Conservation (phyloP, 306 rosid species). For the Amphicarpaea edgeworthii region DNA sequence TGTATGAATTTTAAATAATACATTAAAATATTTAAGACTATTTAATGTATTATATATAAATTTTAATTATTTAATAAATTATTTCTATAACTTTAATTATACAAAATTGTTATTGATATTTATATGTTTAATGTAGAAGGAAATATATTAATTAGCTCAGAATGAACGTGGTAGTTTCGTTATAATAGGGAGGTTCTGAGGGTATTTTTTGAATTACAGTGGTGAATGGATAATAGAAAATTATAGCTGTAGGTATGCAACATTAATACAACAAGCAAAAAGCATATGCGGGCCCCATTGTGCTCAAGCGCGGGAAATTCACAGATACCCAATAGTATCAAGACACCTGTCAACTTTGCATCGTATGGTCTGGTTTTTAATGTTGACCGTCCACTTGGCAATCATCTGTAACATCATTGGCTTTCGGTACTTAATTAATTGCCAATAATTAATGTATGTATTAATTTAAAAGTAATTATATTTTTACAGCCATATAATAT, state of each 20-base stretch:
- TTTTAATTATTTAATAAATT: no score
- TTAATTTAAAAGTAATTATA: no score
- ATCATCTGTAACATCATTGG: neutral
- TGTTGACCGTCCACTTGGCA: conserved; percentile 42
- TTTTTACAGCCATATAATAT: no score
- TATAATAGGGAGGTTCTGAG: neutral
- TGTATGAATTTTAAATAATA: no score
- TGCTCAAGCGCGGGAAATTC: conserved; percentile 47
- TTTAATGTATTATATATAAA: no score
- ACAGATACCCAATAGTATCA: neutral
- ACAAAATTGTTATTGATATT: no score
- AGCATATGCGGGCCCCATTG: conserved; percentile 15
- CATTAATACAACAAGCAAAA: conserved; percentile 29
- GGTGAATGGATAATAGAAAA: neutral
- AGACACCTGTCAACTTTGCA: neutral
- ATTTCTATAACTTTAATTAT: no score
- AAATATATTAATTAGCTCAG: no score
- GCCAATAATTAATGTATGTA: neutral
- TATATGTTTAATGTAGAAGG: no score
- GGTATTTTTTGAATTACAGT: neutral
- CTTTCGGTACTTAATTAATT: neutral
- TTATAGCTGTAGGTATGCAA: neutral
- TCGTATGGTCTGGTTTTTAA: neutral
- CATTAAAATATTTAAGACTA: no score
- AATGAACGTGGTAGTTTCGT: neutral